These are phyloP conservation scores for Magnolia changhungtana DNA, from an alignment of 164 flowering plant species.

Conservation along the genomic window DNA sequence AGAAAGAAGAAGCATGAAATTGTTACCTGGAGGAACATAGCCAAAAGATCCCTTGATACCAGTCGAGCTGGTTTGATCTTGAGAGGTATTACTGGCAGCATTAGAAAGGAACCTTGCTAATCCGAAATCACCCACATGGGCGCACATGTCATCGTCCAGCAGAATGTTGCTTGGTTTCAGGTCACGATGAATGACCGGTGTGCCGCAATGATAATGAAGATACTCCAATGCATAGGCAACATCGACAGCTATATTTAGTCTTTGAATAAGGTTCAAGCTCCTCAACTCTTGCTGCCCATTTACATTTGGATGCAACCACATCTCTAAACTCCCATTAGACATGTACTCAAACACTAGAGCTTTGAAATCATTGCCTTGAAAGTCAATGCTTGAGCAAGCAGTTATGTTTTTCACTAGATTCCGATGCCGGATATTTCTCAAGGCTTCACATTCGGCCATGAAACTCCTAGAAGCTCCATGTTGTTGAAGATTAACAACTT, in stretches of 20 bases:
- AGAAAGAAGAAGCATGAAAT: too few relatives aligned
- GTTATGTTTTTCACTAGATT: slow-evolving; percentile 30
- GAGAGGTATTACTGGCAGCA: neutral
- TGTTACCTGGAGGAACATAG: slow-evolving; percentile 30
- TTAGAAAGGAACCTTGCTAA: slow-evolving; percentile 18
- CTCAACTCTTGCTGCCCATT: slow-evolving; percentile 1
- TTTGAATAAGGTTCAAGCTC: slow-evolving; percentile 17
- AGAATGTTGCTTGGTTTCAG: slow-evolving; percentile 34
- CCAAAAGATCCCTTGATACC: slow-evolving; percentile 25
- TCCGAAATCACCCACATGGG: slow-evolving; percentile 31
- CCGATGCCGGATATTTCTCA: slow-evolving; percentile 31
- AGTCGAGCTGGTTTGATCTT: slow-evolving; percentile 9
- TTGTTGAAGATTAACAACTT: slow-evolving; percentile 30
- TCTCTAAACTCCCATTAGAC: slow-evolving; percentile 33
- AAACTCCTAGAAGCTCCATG: slow-evolving; percentile 32
- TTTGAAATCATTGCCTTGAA: slow-evolving; percentile 29
- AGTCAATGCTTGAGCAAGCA: slow-evolving; percentile 33
- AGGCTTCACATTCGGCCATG: slow-evolving; percentile 31
- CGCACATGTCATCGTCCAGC: slow-evolving; percentile 29
- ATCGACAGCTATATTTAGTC: slow-evolving; percentile 24
- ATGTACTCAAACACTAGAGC: slow-evolving; percentile 28
- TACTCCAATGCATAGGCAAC: slow-evolving; percentile 28
- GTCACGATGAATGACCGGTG: slow-evolving; percentile 28
- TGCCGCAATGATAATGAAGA: slow-evolving; percentile 24
- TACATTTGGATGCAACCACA: slow-evolving; percentile 19